These are phyloP conservation scores for Monosporascus sp. DNA, from an alignment of 2,329 filamentous ascomycete genomes.

Conservation along the genomic window DNA sequence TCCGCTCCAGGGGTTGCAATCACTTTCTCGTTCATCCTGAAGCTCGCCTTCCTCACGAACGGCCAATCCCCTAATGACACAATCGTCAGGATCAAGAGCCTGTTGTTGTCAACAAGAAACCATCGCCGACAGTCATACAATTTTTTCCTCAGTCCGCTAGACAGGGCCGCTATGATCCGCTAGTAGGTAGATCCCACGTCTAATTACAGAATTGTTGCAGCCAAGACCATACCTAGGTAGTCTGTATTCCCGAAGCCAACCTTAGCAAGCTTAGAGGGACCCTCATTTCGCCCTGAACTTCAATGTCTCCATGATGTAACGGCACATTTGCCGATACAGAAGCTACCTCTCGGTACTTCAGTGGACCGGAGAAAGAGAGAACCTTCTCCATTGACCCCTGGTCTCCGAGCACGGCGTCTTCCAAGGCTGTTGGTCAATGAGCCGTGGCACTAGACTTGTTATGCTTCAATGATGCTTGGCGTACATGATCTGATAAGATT, in stretches of 20 bases:
- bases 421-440: background rate
- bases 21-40: background rate
- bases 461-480: conserved; percentile 10
- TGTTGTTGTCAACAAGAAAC: background rate
- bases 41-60: background rate
- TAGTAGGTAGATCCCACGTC: too few species aligned
- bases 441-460: background rate
- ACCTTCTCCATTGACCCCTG: background rate
- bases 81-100: background rate
- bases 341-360: background rate
- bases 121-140: background rate
- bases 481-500: conserved; percentile 30
- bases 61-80: background rate
- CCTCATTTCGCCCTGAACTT: background rate
- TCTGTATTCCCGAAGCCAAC: too few species aligned
- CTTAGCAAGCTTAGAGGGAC: background rate
- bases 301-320: background rate
- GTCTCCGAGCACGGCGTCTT: background rate
- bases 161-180: background rate
- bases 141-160: background rate
- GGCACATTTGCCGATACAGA: background rate
- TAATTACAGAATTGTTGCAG: background rate
- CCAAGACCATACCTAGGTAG: background rate
- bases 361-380: too few species aligned
- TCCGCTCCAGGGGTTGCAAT: background rate